These are phyloP conservation scores for Trichophyton mentagrophytes DNA, from an alignment of 2,329 filamentous ascomycete genomes.

Conservation along the genomic window DNA sequence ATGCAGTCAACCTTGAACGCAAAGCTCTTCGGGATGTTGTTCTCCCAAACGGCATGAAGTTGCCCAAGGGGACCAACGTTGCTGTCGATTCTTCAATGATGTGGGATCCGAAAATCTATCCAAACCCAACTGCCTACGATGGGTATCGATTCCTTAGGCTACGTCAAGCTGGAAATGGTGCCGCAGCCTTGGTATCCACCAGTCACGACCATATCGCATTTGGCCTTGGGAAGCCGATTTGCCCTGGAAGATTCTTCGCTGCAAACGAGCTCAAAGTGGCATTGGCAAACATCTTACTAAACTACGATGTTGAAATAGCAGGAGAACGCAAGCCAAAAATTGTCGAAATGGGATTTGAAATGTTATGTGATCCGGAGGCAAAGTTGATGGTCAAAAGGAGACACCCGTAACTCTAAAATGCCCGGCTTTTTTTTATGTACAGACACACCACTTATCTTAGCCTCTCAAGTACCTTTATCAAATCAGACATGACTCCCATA, in stretches of 20 bases:
- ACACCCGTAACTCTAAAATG: background rate
- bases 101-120: conserved; percentile 14
- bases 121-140: conserved; percentile 12
- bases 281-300: conserved; percentile 1
- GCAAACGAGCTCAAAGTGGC: background rate
- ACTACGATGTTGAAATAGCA: conserved; percentile 2
- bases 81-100: conserved; percentile 11
- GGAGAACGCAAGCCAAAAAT: background rate
- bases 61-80: conserved; percentile 13
- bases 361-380: background rate
- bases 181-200: background rate
- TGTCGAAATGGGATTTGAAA: background rate
- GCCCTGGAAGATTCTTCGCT: conserved; percentile 1
- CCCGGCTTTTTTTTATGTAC: background rate
- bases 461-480: conserved; percentile 74
- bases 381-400: background rate
- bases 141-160: conserved; percentile 11
- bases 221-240: background rate
- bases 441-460: conserved; percentile 37
- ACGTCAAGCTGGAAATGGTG: background rate
- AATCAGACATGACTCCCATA: conserved; percentile 90
- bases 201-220: background rate
- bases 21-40: conserved; percentile 5
- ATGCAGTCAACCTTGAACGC: background rate
- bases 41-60: conserved; percentile 12